phyloP scores from a whole-genome alignment of 31 red algal species.

The Endocladia muricata region DNA sequence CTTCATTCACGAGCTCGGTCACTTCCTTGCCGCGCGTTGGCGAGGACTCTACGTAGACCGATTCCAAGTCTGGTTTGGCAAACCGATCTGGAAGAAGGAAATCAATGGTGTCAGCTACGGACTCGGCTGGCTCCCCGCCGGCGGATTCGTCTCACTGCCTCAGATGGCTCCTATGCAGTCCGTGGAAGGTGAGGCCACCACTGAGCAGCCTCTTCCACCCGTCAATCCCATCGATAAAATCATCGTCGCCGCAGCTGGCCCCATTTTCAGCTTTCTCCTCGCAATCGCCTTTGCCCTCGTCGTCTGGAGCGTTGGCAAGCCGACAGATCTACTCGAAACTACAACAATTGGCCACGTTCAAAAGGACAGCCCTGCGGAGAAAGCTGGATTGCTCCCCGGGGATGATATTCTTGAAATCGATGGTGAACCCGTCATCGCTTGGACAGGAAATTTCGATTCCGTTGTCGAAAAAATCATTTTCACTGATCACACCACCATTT shows the following conservation, averaged over 20 bases:
- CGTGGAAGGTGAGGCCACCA: not conserved
- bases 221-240: conserved; percentile 9
- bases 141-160: conserved; percentile 1
- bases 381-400: not conserved
- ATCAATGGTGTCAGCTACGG: conserved; percentile 8
- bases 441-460: not conserved
- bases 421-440: not conserved
- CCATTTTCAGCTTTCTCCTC: not conserved
- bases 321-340: not conserved
- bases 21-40: conserved; percentile 6
- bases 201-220: conserved; percentile 3
- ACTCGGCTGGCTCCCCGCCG: not conserved
- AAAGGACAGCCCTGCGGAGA: conserved; percentile 14
- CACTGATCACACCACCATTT: not conserved
- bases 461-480: not conserved
- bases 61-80: conserved; percentile 16
- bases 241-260: conserved; percentile 1
- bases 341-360: not conserved
- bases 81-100: not conserved
- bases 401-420: conserved; percentile 2
- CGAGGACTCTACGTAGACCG: conserved; percentile 6
- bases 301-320: not conserved
- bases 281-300: not conserved
- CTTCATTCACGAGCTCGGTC: conserved; percentile 12
- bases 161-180: conserved; percentile 17